Percentiles rank a stretch among this genome's conserved stretches.
phyloP scores from a whole-genome alignment of 1,284 basidiomycete species.

The Volvariella surrecta region DNA sequence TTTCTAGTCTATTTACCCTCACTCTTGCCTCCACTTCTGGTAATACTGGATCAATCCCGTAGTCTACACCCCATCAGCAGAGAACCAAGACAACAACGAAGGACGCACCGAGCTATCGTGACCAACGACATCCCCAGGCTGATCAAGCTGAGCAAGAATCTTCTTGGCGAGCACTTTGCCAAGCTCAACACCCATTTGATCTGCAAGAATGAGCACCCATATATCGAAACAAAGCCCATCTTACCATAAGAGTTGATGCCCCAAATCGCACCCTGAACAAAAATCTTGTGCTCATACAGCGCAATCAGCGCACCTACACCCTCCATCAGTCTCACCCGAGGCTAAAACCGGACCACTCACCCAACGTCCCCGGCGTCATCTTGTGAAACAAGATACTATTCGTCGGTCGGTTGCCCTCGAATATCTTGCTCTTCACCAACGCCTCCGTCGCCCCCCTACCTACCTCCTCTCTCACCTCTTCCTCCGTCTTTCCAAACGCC shows the following conservation, averaged over 20 bases:
- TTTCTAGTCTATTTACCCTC: conserved; percentile 19
- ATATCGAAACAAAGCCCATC: conserved; percentile 13
- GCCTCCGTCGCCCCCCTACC: conserved; percentile 71
- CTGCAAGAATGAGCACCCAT: conserved; percentile 23
- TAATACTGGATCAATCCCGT: conserved; percentile 93
- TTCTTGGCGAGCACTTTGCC: conserved; percentile 96
- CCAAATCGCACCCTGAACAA: conserved; percentile 95
- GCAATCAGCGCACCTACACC: conserved; percentile 66
- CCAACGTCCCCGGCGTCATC: conserved; percentile 85
- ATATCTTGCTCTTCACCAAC: conserved; percentile 95
- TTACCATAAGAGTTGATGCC: conserved; percentile 95
- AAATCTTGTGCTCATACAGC: conserved; percentile 99
- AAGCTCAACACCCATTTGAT: conserved; percentile 94
- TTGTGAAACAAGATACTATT: conserved; percentile 95
- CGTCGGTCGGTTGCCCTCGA: conserved; percentile 95
- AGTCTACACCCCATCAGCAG: conserved; percentile 42
- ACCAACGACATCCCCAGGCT: conserved; percentile 76
- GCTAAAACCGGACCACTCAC: conserved; percentile 23
- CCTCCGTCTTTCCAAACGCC: conserved; percentile 96
- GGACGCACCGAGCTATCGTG: conserved; percentile 85
- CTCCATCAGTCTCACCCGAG: neutral
- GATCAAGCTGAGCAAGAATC: conserved; percentile 82
- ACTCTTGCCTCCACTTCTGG: conserved; percentile 79
- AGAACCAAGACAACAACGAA: neutral
- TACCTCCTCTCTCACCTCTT: conserved; percentile 79